phyloP scores from a whole-genome alignment of 1,284 basidiomycete species.

The Tilletia horrida region DNA sequence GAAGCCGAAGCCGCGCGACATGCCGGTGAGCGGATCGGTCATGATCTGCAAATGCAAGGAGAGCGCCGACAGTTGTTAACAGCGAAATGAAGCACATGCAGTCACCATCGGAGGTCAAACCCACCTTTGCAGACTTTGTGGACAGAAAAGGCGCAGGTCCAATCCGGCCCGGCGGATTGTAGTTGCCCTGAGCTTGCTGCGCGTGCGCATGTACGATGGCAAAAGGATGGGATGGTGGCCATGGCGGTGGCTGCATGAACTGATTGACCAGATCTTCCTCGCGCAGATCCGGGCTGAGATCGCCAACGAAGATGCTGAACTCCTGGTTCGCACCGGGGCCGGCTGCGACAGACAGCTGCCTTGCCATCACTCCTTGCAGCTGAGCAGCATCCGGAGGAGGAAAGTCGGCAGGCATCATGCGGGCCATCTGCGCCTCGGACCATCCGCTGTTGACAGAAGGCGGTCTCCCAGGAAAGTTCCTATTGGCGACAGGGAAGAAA shows the following conservation, averaged over 20 bases:
- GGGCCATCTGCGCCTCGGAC: slow-evolving; percentile 7
- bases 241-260: slow-evolving; percentile 46
- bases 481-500: no score
- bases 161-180: slow-evolving; percentile 32
- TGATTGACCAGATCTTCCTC: slow-evolving; percentile 48
- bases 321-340: slow-evolving; percentile 19
- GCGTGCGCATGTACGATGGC: slow-evolving; percentile 41
- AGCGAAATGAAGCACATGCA: not conserved
- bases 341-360: not conserved
- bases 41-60: slow-evolving; percentile 29
- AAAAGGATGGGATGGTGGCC: slow-evolving; percentile 44
- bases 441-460: slow-evolving; percentile 3
- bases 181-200: slow-evolving; percentile 43
- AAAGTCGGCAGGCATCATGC: not conserved
- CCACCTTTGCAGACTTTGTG: slow-evolving; percentile 41
- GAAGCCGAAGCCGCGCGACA: slow-evolving; percentile 48
- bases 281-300: slow-evolving; percentile 41
- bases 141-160: slow-evolving; percentile 45
- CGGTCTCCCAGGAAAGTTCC: not conserved
- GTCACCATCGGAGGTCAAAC: not conserved
- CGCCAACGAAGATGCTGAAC: slow-evolving; percentile 48
- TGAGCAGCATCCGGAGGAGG: not conserved
- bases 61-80: not conserved
- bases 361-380: not conserved
- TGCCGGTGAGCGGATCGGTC: slow-evolving; percentile 39